These are phyloP conservation scores for Penicillium bovifimosum DNA, from an alignment of 495 filamentous ascomycete genomes.

Conservation along the genomic window DNA sequence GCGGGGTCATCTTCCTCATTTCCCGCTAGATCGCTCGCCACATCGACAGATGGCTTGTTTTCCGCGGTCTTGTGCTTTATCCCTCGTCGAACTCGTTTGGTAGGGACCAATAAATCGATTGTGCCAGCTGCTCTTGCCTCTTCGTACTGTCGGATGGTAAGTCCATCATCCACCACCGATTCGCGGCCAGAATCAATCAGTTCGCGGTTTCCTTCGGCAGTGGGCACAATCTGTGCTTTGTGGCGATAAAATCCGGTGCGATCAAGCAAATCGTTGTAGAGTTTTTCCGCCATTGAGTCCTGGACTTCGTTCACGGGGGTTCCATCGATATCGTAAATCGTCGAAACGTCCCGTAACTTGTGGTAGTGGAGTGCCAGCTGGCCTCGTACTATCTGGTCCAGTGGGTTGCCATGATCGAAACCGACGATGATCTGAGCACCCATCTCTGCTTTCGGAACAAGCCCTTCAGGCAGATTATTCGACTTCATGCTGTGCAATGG, in stretches of 20 bases:
- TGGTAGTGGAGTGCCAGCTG: slow-evolving; percentile 88
- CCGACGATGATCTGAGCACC: slow-evolving; percentile 97
- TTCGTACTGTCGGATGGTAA: slow-evolving; percentile 68
- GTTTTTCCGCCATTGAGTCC: slow-evolving; percentile 76
- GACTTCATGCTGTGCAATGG: slow-evolving; percentile 58
- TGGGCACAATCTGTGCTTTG: slow-evolving; percentile 57
- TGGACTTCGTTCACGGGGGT: slow-evolving; percentile 69
- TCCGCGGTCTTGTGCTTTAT: slow-evolving; percentile 43
- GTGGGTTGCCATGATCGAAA: slow-evolving; percentile 89
- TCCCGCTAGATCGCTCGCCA: slow-evolving; percentile 50
- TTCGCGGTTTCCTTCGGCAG: slow-evolving; percentile 78
- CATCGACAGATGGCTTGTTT: slow-evolving; percentile 31
- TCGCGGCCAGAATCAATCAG: slow-evolving; percentile 81
- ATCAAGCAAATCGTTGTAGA: slow-evolving; percentile 92
- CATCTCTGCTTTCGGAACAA: slow-evolving; percentile 82
- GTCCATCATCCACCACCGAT: slow-evolving; percentile 60
- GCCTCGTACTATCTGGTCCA: slow-evolving; percentile 83
- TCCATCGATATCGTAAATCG: slow-evolving; percentile 85
- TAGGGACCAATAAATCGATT: slow-evolving; percentile 35
- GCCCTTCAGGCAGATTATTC: slow-evolving; percentile 41
- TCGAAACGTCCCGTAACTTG: slow-evolving; percentile 74
- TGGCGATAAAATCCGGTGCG: slow-evolving; percentile 84
- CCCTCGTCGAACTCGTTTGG: slow-evolving; percentile 39
- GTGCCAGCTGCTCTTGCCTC: slow-evolving; percentile 43
- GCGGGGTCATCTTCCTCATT: slow-evolving; percentile 60